Evolutionary conservation across 192 early-diverging fungal genomes (phyloP).

Genomic region (Coemansia sp.): DNA sequence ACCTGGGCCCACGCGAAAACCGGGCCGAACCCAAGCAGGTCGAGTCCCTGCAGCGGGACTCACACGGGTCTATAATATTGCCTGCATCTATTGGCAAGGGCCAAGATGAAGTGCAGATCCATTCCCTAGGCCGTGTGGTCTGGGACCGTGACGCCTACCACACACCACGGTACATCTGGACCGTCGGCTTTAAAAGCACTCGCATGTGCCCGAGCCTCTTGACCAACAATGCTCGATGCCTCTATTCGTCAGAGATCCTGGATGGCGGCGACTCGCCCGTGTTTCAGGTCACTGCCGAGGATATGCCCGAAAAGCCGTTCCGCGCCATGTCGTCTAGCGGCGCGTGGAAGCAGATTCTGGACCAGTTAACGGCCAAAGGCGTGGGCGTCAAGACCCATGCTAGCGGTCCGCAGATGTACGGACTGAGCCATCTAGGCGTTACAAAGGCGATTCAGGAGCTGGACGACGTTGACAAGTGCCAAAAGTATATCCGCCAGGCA

Average conservation of each 20-base stretch:
- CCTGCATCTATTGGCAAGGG: constrained; percentile 62
- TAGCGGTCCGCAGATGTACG: constrained; percentile 70
- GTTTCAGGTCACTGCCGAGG: constrained; percentile 69
- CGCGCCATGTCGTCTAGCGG: constrained; percentile 65
- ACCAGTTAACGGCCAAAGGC: constrained; percentile 59
- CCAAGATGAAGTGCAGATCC: constrained; percentile 61
- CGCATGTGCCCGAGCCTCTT: constrained; percentile 61
- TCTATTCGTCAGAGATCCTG: constrained; percentile 66
- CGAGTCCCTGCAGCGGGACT: constrained; percentile 55
- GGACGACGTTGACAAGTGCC: constrained; percentile 34
- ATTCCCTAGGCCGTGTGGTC: constrained; percentile 59
- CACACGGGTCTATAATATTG: constrained; percentile 54
- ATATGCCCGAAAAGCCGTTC: constrained; percentile 61
- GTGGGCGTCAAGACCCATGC: constrained; percentile 69
- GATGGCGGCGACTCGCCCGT: constrained; percentile 61
- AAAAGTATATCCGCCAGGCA: constrained; percentile 44
- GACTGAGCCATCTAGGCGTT: constrained; percentile 63
- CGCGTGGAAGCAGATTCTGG: constrained; percentile 67
- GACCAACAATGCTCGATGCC: constrained; percentile 53
- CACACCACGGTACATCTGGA: constrained; percentile 68
- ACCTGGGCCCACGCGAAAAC: constrained; percentile 55
- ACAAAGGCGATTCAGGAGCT: constrained; percentile 72
- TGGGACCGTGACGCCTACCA: constrained; percentile 64
- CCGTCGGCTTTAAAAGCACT: constrained; percentile 65
- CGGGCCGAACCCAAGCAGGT: constrained; percentile 59